Evolutionary conservation across 495 filamentous ascomycete genomes (phyloP).

Genomic region (Acidiella bohemica): DNA sequence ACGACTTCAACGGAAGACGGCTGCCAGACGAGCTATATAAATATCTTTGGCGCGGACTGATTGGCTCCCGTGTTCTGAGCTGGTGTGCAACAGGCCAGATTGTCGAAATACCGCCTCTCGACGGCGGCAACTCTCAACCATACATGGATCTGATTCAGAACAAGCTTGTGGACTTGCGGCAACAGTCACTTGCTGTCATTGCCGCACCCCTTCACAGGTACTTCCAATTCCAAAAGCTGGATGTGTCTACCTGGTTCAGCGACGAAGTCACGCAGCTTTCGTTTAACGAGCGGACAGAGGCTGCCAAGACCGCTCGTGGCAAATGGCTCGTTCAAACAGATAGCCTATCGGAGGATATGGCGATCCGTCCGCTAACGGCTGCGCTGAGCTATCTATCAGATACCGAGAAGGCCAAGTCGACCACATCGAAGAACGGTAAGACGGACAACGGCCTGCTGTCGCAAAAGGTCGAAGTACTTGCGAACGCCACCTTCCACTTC

Average conservation of each 20-base stretch:
- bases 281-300: slow-evolving; percentile 40
- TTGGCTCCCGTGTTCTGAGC: slow-evolving; percentile 66
- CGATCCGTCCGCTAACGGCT: neutral
- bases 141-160: slow-evolving; percentile 66
- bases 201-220: slow-evolving; percentile 66
- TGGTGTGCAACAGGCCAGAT: slow-evolving; percentile 68
- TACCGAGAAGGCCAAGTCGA: slow-evolving; percentile 50
- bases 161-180: slow-evolving; percentile 56
- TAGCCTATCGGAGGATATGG: slow-evolving; percentile 26
- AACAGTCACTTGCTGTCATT: slow-evolving; percentile 60
- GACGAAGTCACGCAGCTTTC: slow-evolving; percentile 50
- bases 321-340: slow-evolving; percentile 58
- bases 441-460: neutral
- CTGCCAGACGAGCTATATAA: slow-evolving; percentile 85
- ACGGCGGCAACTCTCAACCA: slow-evolving; percentile 63
- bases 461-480: slow-evolving; percentile 47
- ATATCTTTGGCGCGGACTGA: slow-evolving; percentile 72
- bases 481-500: slow-evolving; percentile 73
- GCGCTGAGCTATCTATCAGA: slow-evolving; percentile 36
- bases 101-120: slow-evolving; percentile 60
- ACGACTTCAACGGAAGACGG: slow-evolving; percentile 77
- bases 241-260: slow-evolving; percentile 75
- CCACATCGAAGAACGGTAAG: slow-evolving; percentile 36
- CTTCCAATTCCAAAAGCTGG: slow-evolving; percentile 62
- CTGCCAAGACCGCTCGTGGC: slow-evolving; percentile 43